Evolutionary conservation across 179 eudicot species (phyloP).

Genomic region (Spergularia azorica): DNA sequence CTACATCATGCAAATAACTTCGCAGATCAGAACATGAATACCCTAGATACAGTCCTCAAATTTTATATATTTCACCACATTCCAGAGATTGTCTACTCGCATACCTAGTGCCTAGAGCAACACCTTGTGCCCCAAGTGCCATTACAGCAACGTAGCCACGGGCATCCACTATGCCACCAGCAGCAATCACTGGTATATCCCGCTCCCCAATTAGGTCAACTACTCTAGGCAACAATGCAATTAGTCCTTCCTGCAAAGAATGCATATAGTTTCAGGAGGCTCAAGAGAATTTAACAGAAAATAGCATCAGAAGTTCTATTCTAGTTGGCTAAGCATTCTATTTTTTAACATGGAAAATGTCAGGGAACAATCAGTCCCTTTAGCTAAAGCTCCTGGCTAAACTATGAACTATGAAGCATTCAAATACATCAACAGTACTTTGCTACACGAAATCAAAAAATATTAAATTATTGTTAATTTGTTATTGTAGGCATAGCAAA

Average conservation of each 20-base stretch:
- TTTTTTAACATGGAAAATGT: too few relatives aligned
- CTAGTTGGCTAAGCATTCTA: too few relatives aligned
- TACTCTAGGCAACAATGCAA: constrained; percentile 72
- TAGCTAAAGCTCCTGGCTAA: too few relatives aligned
- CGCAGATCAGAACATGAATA: constrained; percentile 1
- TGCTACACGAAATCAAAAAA: neutral
- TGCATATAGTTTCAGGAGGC: neutral
- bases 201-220: constrained; percentile 64
- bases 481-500: neutral
- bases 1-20: constrained; percentile 29
- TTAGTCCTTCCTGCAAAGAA: constrained; percentile 60
- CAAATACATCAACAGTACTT: neutral
- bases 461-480: neutral
- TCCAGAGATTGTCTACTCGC: neutral
- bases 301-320: neutral
- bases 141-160: constrained; percentile 91
- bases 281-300: neutral
- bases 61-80: neutral
- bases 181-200: constrained; percentile 83
- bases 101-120: constrained; percentile 89
- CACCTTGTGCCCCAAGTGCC: constrained; percentile 92
- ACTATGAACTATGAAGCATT: neutral
- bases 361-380: too few relatives aligned
- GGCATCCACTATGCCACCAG: constrained; percentile 89
- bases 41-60: neutral